Conservation (phyloP, 2,329 filamentous ascomycete genomes). For the Fusarium newnesense region DNA sequence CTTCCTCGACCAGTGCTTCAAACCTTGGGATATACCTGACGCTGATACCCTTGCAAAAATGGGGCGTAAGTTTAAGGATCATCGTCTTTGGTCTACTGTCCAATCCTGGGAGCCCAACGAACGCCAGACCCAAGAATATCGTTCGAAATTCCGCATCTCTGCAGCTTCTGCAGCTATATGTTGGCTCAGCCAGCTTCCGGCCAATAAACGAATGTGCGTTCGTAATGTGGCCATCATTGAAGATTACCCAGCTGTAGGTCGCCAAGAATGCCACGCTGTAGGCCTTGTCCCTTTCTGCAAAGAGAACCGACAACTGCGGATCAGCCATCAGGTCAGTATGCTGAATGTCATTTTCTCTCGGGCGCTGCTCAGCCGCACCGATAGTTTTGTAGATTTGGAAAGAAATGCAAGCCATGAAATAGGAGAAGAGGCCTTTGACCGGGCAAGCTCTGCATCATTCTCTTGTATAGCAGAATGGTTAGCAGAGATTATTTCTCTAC, state of each 20-base stretch:
- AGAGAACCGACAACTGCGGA: not conserved
- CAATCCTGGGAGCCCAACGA: accelerated
- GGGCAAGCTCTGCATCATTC: accelerated
- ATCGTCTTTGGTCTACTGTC: not conserved
- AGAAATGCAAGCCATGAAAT: accelerated
- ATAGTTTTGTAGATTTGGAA: accelerated
- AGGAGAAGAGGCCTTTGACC: accelerated
- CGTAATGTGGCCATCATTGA: not conserved
- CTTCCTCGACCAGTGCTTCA: not conserved
- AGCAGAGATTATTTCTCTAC: accelerated
- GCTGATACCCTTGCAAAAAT: not conserved
- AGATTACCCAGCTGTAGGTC: not conserved
- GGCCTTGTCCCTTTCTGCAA: constrained; percentile 10
- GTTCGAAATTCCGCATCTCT: not conserved
- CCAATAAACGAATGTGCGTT: not conserved
- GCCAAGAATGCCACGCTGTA: not conserved
- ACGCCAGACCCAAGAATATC: accelerated
- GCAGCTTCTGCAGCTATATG: not conserved
- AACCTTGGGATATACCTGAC: not conserved
- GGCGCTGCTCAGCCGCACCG: accelerated
- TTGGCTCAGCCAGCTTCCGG: not conserved
- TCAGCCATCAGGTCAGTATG: not conserved
- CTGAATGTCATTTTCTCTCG: not conserved
- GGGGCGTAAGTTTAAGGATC: not conserved
- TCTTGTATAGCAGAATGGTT: not conserved